These are phyloP conservation scores for Gloeopeniophorella convolvens DNA, from an alignment of 768 basidiomycete genomes.

Conservation along the genomic window DNA sequence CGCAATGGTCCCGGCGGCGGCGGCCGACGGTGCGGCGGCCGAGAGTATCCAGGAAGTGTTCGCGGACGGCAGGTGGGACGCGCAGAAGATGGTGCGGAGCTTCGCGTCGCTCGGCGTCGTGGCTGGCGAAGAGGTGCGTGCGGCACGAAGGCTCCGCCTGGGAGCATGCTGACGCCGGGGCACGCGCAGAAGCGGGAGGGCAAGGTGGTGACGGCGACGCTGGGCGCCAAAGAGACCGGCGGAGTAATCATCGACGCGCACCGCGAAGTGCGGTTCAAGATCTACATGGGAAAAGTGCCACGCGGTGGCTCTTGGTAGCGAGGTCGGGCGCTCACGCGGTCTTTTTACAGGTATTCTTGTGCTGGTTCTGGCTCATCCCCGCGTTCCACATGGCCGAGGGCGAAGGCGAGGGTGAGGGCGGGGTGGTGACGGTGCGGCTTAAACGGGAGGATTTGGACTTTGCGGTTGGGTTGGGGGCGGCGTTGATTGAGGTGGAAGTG, in stretches of 20 bases:
- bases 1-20: slow-evolving; percentile 32
- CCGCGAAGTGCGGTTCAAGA: slow-evolving; percentile 63
- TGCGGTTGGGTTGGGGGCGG: slow-evolving; percentile 62
- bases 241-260: slow-evolving; percentile 58
- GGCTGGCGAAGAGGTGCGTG: slow-evolving; percentile 30
- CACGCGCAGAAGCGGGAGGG: slow-evolving; percentile 20
- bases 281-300: slow-evolving; percentile 64
- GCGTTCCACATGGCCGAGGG: slow-evolving; percentile 65
- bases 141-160: slow-evolving; percentile 27
- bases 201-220: slow-evolving; percentile 37
- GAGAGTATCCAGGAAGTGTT: slow-evolving; percentile 41
- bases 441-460: slow-evolving; percentile 69
- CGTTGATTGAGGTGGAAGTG: slow-evolving; percentile 62
- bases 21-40: slow-evolving; percentile 21
- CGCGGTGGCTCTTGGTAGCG: slow-evolving; percentile 2
- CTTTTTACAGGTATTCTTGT: slow-evolving; percentile 55
- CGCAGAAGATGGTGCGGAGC: slow-evolving; percentile 67
- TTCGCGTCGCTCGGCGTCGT: slow-evolving; percentile 58
- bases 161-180: background rate
- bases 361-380: slow-evolving; percentile 86
- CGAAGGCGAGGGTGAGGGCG: slow-evolving; percentile 20
- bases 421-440: slow-evolving; percentile 37
- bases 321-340: slow-evolving; percentile 13
- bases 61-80: slow-evolving; percentile 57
- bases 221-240: slow-evolving; percentile 35